Percentiles rank a stretch among this genome's conserved stretches.
These are phyloP conservation scores for Reutealis trisperma DNA, from an alignment of 345 rosid species.

Conservation along the genomic window DNA sequence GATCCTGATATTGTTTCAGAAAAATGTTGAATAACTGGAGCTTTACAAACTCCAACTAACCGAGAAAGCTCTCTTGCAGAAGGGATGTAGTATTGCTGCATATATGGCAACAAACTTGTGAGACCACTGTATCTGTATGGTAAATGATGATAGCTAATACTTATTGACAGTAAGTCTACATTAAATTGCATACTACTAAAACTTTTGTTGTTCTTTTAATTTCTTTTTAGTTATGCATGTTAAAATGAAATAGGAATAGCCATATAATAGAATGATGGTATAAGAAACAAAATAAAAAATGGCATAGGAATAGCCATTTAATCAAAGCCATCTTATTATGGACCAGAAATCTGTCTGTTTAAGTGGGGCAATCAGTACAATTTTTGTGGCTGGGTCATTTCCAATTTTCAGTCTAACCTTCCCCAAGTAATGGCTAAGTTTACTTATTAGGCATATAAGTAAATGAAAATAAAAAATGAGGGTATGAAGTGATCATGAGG, in stretches of 20 bases:
- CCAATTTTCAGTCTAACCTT: too few relatives aligned
- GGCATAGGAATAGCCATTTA: not conserved
- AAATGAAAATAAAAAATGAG: not conserved
- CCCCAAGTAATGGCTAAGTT: too few relatives aligned
- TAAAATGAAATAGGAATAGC: not conserved
- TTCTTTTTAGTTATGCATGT: not conserved
- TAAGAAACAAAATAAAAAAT: not conserved
- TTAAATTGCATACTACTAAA: too few relatives aligned
- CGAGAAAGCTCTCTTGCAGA: conserved; percentile 71
- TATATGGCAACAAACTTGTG: conserved; percentile 1
- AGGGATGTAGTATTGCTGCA: conserved; percentile 68
- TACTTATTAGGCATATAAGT: not conserved
- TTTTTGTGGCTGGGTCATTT: too few relatives aligned
- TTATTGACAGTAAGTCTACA: not conserved
- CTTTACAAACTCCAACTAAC: conserved; percentile 63
- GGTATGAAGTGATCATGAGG: not conserved
- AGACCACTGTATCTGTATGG: not conserved
- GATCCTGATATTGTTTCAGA: conserved; percentile 71
- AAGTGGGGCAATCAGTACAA: too few relatives aligned
- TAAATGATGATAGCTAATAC: not conserved
- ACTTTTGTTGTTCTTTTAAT: not conserved
- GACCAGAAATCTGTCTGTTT: too few relatives aligned
- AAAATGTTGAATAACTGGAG: conserved; percentile 73
- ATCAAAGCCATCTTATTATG: too few relatives aligned
- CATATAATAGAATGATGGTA: not conserved